These are phyloP conservation scores for Colletotrichum theobromicola DNA, from an alignment of 2,329 filamentous ascomycete genomes.

Conservation along the genomic window DNA sequence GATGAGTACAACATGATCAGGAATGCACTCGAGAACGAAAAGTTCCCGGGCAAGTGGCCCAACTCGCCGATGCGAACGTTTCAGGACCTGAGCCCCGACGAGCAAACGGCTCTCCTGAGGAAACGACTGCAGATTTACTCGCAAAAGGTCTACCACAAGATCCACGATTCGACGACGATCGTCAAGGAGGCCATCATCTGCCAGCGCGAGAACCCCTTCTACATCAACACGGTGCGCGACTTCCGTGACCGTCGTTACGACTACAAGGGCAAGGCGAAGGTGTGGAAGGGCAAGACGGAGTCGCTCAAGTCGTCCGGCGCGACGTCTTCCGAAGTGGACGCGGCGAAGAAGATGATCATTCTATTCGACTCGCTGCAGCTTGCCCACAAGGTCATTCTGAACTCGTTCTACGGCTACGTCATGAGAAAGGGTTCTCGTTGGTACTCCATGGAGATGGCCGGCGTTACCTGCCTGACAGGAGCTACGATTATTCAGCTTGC, in stretches of 20 bases:
- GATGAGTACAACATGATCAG: conserved; percentile 99
- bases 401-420: conserved; percentile 99
- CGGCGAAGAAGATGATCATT: conserved; percentile 98
- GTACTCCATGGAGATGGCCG: conserved; percentile 99
- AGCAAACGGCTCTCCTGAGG: conserved; percentile 80
- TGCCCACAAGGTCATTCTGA: conserved; percentile 98
- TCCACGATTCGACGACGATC: conserved; percentile 92
- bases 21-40: conserved; percentile 88
- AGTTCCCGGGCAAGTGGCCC: conserved; percentile 80
- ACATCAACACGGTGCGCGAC: conserved; percentile 93
- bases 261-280: conserved; percentile 97
- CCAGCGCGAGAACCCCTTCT: conserved; percentile 97
- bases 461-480: conserved; percentile 95
- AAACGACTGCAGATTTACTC: conserved; percentile 92
- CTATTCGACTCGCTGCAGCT: conserved; percentile 95
- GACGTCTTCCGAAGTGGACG: conserved; percentile 77
- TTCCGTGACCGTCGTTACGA: conserved; percentile 98
- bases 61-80: conserved; percentile 76
- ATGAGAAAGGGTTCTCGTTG: conserved; percentile 99
- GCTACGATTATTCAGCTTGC: conserved; percentile 98
- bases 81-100: conserved; percentile 79
- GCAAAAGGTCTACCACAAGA: conserved; percentile 99
- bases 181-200: conserved; percentile 97
- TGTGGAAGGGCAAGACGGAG: conserved; percentile 97
- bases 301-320: conserved; percentile 84